Base-by-base conservation (phyloP, 1,139 yeast species). In the Nakaseomyces uthaithaninus region DNA sequence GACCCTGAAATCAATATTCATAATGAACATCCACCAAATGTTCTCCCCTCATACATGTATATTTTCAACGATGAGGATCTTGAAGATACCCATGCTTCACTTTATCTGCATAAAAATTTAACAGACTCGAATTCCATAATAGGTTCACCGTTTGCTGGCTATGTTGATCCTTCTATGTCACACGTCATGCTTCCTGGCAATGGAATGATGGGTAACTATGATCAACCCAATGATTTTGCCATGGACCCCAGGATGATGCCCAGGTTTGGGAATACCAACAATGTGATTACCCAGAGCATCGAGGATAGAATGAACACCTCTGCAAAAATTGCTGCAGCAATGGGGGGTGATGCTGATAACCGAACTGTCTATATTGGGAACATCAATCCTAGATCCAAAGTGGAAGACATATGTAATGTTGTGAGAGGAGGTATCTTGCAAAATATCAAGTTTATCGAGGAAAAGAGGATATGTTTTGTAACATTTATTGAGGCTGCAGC, bases 361-460 rank as follows among this genome's bases (percentile, higher is more conserved):
- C 68, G 93, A 64, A 81, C 91, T 0, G 82, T 83, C 41, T 82
- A 80, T 56, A 70, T 83, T 52, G 87, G 87, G 31, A 80, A 80
- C 52, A 67, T 83, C 48, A 87, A 80, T 55, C 84, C 80, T 42
- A 80, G 79, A 45, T 77, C 86, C 5, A 77, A 81, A n/a, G 76
- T 77, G 34, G 93, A 81, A 64, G 91, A 82, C 60, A 76, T 83
- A 42, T 82, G 93, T 64, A 83, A 83, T 55, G 89, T 80, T 45
- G 87, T 82, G 14, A 69, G 93, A 54, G 93, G 93, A 44, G 94
- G 94, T 26, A 73, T 80, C 37, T 65, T 83, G 48, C 91, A 82
- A 60, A 74, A 75, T 50, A 72, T 82, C 44, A 69, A 85, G 50
- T 77, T 78, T 51, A 72, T 89, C 44, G 77, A 79, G 42, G 91